Percentiles rank a stretch among this genome's conserved stretches.
These are phyloP conservation scores for Chiua virens DNA, from an alignment of 768 basidiomycete genomes.

Conservation along the genomic window DNA sequence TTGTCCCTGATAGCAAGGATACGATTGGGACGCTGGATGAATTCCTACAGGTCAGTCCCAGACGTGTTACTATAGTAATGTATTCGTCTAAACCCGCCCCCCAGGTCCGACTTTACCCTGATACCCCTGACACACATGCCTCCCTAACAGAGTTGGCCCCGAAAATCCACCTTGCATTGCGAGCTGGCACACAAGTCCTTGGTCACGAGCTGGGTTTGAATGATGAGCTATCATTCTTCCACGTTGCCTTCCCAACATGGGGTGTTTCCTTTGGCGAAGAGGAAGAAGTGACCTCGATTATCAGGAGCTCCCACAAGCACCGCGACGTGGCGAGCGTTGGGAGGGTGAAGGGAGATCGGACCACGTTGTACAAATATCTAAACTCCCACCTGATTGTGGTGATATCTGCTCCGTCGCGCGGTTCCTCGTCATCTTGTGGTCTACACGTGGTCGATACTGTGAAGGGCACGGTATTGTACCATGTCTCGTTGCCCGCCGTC, in stretches of 20 bases:
- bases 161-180: conserved; percentile 57
- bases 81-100: not conserved
- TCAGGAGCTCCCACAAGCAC: conserved; percentile 40
- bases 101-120: conserved; percentile 68
- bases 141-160: conserved; percentile 46
- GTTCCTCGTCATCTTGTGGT: conserved; percentile 43
- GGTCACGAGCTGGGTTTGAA: conserved; percentile 55
- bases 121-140: conserved; percentile 44
- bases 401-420: conserved; percentile 45
- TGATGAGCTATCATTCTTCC: conserved; percentile 41
- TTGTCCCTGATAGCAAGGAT: conserved; percentile 46
- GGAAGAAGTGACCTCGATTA: conserved; percentile 57
- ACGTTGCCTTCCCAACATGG: conserved; percentile 68
- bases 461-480: conserved; percentile 78
- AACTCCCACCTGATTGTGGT: conserved; percentile 77
- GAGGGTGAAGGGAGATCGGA: conserved; percentile 82
- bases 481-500: conserved; percentile 49
- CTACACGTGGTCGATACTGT: conserved; percentile 78
- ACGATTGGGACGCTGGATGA: conserved; percentile 71
- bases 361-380: conserved; percentile 92
- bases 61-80: not conserved
- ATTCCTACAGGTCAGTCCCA: conserved; percentile 60
- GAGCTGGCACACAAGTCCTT: conserved; percentile 47
- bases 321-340: conserved; percentile 75
- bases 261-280: conserved; percentile 51